Conservation (phyloP, 768 basidiomycete species). For the Russula virescens region DNA sequence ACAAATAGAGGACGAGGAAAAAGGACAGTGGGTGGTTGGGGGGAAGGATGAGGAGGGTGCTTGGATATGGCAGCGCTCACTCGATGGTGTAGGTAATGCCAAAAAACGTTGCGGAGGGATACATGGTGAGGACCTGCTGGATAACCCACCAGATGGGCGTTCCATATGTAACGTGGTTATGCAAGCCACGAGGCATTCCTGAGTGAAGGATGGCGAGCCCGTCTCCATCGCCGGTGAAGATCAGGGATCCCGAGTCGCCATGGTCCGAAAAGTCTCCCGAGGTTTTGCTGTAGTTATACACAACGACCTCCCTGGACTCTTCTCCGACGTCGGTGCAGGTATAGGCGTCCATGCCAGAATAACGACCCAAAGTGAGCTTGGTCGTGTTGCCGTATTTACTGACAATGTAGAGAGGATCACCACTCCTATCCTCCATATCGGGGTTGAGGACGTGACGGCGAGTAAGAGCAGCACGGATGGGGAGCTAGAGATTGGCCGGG, state of each 20-base stretch:
- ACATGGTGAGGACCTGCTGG: slow-evolving; percentile 27
- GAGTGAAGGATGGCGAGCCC: slow-evolving; percentile 28
- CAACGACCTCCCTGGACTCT: slow-evolving; percentile 32
- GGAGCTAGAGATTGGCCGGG: slow-evolving; percentile 32
- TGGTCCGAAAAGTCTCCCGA: slow-evolving; percentile 32
- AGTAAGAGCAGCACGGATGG: slow-evolving; percentile 28
- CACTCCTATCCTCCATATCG: slow-evolving; percentile 19
- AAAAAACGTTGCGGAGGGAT: slow-evolving; percentile 26
- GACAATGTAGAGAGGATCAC: slow-evolving; percentile 32
- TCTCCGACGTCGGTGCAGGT: slow-evolving; percentile 24
- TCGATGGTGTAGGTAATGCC: slow-evolving; percentile 17
- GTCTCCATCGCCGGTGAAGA: slow-evolving; percentile 32
- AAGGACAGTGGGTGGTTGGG: slow-evolving; percentile 4
- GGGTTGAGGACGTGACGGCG: slow-evolving; percentile 31
- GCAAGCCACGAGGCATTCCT: slow-evolving; percentile 21
- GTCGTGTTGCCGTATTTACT: slow-evolving; percentile 34
- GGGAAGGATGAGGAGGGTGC: not conserved
- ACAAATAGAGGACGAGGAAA: slow-evolving; percentile 5
- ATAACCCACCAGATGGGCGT: slow-evolving; percentile 28
- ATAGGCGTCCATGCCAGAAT: slow-evolving; percentile 33
- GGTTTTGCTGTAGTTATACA: slow-evolving; percentile 34
- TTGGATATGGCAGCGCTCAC: slow-evolving; percentile 7
- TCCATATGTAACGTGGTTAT: slow-evolving; percentile 27
- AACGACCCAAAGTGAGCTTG: no score
- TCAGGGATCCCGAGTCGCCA: slow-evolving; percentile 40